Conservation (phyloP, 352 stramenopile species). For the Lagenidium giganteum region DNA sequence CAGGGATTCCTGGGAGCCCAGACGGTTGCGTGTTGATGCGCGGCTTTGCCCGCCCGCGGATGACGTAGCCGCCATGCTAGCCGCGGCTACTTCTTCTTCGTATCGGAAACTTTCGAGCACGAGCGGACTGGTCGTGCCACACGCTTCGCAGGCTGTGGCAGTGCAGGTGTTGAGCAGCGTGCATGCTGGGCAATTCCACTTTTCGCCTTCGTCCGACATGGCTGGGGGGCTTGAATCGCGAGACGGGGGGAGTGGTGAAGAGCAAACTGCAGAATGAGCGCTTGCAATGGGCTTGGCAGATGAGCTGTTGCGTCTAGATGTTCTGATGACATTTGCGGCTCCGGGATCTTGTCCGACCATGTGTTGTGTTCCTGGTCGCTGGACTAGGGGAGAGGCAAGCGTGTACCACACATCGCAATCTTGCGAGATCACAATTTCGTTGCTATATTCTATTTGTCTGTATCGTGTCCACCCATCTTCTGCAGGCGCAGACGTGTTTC, state of each 20-base stretch:
- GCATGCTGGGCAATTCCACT: conserved; percentile 50
- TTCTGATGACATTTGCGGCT: too few relatives aligned
- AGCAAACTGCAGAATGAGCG: too few relatives aligned
- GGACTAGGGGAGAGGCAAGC: too few relatives aligned
- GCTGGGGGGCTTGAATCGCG: too few relatives aligned
- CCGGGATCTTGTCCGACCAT: too few relatives aligned
- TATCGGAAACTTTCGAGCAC: conserved; percentile 51
- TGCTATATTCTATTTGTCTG: too few relatives aligned
- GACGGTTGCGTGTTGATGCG: conserved; percentile 12
- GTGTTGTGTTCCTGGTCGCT: too few relatives aligned
- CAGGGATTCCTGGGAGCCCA: conserved; percentile 31
- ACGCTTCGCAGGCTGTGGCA: conserved; percentile 51
- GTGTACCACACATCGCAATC: too few relatives aligned
- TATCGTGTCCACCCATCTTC: conserved; percentile 24
- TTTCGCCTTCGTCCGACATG: conserved; percentile 23
- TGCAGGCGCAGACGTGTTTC: conserved; percentile 54
- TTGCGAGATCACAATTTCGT: too few relatives aligned
- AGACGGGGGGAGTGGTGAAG: too few relatives aligned
- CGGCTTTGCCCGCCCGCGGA: neutral
- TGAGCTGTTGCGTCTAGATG: too few relatives aligned
- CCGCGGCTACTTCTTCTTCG: conserved; percentile 28
- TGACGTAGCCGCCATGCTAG: conserved; percentile 4
- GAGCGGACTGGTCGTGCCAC: conserved; percentile 57
- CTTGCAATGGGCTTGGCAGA: too few relatives aligned
- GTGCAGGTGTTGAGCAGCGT: conserved; percentile 60